A percentile compares a stretch with the other conserved stretches of the same genome.
These are phyloP conservation scores for Parasarocladium wereldwijsianum DNA, from an alignment of 2,329 filamentous ascomycete genomes.

Conservation along the genomic window DNA sequence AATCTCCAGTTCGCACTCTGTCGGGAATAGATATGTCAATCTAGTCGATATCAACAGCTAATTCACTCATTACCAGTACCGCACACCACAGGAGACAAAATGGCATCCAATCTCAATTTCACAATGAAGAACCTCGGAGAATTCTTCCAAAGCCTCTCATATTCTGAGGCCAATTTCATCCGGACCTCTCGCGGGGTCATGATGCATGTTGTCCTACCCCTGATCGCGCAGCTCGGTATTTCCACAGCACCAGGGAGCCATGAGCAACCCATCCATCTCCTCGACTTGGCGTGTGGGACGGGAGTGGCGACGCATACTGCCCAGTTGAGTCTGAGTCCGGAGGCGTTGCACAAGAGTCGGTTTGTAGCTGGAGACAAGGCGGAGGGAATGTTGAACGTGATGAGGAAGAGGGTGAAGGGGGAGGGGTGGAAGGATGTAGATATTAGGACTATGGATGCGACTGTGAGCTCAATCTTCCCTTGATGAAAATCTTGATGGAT, in stretches of 20 bases:
- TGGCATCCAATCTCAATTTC: too few relatives aligned
- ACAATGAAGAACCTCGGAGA: too few relatives aligned
- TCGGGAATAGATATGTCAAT: too few relatives aligned
- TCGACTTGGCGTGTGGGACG: constrained; percentile 39
- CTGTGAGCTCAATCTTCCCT: constrained; percentile 15
- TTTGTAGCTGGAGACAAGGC: constrained; percentile 36
- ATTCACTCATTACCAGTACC: too few relatives aligned
- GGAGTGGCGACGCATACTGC: constrained; percentile 32
- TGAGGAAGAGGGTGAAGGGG: constrained; percentile 20
- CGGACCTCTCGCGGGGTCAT: constrained; percentile 1
- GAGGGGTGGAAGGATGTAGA: constrained; percentile 32
- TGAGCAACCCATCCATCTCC: constrained; percentile 19
- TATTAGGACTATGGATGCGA: constrained; percentile 28
- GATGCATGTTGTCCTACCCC: neutral
- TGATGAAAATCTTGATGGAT: neutral
- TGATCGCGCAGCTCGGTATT: constrained; percentile 1
- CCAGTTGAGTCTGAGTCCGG: constrained; percentile 20
- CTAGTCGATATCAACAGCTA: too few relatives aligned
- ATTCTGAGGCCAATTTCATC: too few relatives aligned
- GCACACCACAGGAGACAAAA: too few relatives aligned
- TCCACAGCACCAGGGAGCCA: neutral
- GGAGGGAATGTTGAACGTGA: constrained; percentile 22
- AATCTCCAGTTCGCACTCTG: too few relatives aligned
- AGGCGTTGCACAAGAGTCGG: constrained; percentile 25
- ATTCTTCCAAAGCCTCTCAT: too few relatives aligned